Base-by-base conservation (phyloP, 805 yeast species). In the Zygosaccharomyces siamensis region DNA sequence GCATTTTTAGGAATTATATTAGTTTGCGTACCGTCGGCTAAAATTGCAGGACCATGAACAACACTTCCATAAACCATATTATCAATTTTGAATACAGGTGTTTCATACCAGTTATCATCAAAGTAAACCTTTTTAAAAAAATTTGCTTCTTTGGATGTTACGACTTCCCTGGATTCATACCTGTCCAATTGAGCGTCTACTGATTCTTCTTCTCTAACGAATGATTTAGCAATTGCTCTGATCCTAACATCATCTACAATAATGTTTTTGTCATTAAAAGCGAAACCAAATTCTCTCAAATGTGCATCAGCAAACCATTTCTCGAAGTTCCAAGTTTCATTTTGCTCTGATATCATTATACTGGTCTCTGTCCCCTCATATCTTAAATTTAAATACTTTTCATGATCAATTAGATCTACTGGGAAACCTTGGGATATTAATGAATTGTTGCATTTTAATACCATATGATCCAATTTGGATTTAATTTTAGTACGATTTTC, bases 351-450 rank as follows among this genome's bases (percentile, higher is more conserved):
- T n/a, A 86, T 79, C 86, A 89, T 84, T 53, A 90, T 68, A 35
- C 85, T 83, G 2, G 96, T 85, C 60, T 90, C 97, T n/a, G 96
- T 84, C 7, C 97, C 97, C 53, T 80, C 80, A 62, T 86, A 90
- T 60, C 95, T 76, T 74, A 89, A 70, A 62, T 89, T 89, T 53
- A 89, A 69, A 56, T 77, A 86, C 39, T 77, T 77, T 59, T 89
- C 95, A 47, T 75, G 72, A 23, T 58, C 63, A 23, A 87, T 74
- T 20, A 72, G 68, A 3, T 67, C 64, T 4, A 64, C 65, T 0
- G 56, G 35, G 55, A 82, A 78, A 0, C 87, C 86, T 64, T 89
- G 95, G 1, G 61, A 54, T 1, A 44, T 48, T 33, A 78, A 72
- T 39, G 74, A 69, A 3, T 49, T 55, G 0, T 66, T 55, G 0